Evolutionary conservation across 2,329 filamentous ascomycete species (phyloP).

Genomic region (Microcera coccophila): DNA sequence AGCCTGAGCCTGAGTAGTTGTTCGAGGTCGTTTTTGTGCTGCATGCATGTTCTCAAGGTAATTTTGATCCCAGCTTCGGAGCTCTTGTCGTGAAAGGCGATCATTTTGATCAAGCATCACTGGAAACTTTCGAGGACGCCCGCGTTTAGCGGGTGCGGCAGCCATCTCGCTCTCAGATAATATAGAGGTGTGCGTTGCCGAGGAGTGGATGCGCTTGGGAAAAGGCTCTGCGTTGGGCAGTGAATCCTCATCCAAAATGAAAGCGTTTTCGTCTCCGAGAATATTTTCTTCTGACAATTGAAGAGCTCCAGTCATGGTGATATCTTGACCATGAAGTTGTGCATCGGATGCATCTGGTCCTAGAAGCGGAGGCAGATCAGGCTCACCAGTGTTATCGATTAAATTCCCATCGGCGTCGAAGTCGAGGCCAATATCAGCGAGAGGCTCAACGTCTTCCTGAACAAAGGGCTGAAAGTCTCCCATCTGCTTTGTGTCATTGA

Average conservation of each 20-base stretch:
- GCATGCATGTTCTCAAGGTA: slow-evolving; percentile 55
- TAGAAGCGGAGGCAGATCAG: slow-evolving; percentile 42
- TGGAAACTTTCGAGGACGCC: slow-evolving; percentile 25
- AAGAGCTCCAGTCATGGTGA: slow-evolving; percentile 8
- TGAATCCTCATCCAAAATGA: slow-evolving; percentile 37
- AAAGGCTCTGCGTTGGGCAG: slow-evolving; percentile 38
- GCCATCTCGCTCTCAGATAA: slow-evolving; percentile 19
- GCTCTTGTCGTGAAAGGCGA: slow-evolving; percentile 33
- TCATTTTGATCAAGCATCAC: slow-evolving; percentile 32
- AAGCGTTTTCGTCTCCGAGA: slow-evolving; percentile 31
- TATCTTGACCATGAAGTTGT: slow-evolving; percentile 10
- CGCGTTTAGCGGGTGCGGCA: slow-evolving; percentile 18
- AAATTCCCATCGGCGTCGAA: slow-evolving; percentile 52
- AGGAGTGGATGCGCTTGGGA: slow-evolving; percentile 14
- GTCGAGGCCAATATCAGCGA: slow-evolving; percentile 43
- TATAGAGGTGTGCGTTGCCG: slow-evolving; percentile 19
- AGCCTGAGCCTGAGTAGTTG: slow-evolving; percentile 34
- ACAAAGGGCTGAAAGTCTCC: slow-evolving; percentile 32
- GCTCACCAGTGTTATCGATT: slow-evolving; percentile 37
- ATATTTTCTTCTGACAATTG: background rate
- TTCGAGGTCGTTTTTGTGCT: slow-evolving; percentile 23
- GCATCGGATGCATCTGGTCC: slow-evolving; percentile 11
- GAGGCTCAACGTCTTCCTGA: slow-evolving; percentile 37
- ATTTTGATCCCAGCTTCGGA: slow-evolving; percentile 40
- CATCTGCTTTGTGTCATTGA: slow-evolving; percentile 16